Percentiles rank a stretch among this genome's conserved stretches.
Conservation (phyloP, 257 asterid species). For the Henckelia pumila region DNA sequence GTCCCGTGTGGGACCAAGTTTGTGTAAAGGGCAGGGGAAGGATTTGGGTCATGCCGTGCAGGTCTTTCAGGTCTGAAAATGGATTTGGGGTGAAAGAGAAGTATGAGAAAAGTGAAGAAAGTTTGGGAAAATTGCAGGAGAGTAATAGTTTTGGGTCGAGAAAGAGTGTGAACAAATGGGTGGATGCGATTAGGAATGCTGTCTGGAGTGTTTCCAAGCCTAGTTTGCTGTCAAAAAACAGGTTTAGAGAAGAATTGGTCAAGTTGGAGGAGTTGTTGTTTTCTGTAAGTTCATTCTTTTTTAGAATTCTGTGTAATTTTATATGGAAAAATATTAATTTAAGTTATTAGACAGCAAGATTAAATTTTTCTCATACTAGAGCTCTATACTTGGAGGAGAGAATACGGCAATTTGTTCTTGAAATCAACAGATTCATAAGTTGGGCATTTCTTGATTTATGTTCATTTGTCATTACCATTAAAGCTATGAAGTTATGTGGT, state of each 20-base stretch:
- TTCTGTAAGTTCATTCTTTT: constrained; percentile 43
- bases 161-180: constrained; percentile 35
- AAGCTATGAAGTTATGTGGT: not conserved
- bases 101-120: constrained; percentile 24
- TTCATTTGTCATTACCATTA: not conserved
- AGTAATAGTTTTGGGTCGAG: constrained; percentile 23
- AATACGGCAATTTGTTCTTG: not conserved
- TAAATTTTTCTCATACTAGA: not conserved
- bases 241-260: constrained; percentile 56
- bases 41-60: constrained; percentile 45
- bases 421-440: not conserved
- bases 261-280: constrained; percentile 67
- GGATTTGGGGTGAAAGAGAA: constrained; percentile 27
- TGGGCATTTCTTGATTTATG: not conserved
- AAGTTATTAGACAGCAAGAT: not conserved
- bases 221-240: constrained; percentile 51
- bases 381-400: not conserved
- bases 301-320: not conserved
- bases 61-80: constrained; percentile 65
- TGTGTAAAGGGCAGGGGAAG: constrained; percentile 38
- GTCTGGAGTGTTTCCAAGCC: constrained; percentile 90
- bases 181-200: constrained; percentile 50
- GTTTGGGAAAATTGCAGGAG: constrained; percentile 10
- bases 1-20: constrained; percentile 40
- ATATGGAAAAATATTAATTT: not conserved